phyloP scores from a whole-genome alignment of 2,329 filamentous ascomycete genomes.

The Lecanosticta acicola region DNA sequence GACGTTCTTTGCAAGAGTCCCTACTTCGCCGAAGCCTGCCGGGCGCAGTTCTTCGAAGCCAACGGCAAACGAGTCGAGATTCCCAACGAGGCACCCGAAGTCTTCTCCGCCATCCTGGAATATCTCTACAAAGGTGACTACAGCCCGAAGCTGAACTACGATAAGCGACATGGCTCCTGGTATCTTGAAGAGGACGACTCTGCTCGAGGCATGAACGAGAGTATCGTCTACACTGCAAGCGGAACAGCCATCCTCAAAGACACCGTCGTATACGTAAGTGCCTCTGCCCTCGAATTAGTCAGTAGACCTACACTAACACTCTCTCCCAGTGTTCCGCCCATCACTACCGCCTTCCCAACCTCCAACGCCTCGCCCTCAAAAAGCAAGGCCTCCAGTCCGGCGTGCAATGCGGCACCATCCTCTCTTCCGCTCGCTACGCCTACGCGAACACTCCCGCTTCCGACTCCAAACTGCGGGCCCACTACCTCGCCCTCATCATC shows the following conservation, averaged over 20 bases:
- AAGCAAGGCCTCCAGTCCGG: conserved; percentile 87
- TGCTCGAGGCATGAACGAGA: conserved; percentile 48
- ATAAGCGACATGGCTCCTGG: conserved; percentile 75
- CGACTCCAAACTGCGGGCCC: conserved; percentile 83
- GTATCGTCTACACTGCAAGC: conserved; percentile 62
- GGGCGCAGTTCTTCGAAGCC: conserved; percentile 57
- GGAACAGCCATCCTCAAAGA: conserved; percentile 73
- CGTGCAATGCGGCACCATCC: conserved; percentile 77
- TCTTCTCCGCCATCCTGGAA: conserved; percentile 85
- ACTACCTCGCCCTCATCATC: conserved; percentile 90
- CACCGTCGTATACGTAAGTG: conserved; percentile 69
- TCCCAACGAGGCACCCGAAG: conserved; percentile 79
- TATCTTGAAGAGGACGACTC: conserved; percentile 63
- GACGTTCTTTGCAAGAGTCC: conserved; percentile 72
- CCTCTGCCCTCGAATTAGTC: not conserved
- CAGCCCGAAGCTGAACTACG: conserved; percentile 74
- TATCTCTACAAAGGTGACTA: conserved; percentile 94
- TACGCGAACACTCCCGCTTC: conserved; percentile 84
- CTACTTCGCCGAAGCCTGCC: conserved; percentile 66
- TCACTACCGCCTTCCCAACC: conserved; percentile 73
- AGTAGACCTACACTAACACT: conserved; percentile 3
- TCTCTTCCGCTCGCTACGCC: conserved; percentile 80
- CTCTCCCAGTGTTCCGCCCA: conserved; percentile 63
- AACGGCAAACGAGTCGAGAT: conserved; percentile 68
- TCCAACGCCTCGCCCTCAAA: conserved; percentile 76